phyloP scores from a whole-genome alignment of 2,329 filamentous ascomycete genomes.

The Colletotrichum tanaceti region DNA sequence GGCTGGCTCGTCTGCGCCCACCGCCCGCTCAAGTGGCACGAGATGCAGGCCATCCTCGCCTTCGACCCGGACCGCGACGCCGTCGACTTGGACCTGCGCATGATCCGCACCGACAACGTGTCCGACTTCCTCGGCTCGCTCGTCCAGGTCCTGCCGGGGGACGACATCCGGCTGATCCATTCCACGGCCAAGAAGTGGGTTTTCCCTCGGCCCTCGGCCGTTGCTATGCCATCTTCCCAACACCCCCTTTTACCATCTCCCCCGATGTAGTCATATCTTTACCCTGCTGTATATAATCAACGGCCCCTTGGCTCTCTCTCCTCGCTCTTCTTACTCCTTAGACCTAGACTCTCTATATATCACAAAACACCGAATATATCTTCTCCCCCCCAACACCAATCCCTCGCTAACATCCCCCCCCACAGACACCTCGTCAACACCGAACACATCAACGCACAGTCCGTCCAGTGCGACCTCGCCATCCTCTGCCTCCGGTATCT shows the following conservation, averaged over 20 bases:
- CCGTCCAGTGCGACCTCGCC: conserved; percentile 49
- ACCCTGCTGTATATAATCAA: too few relatives aligned
- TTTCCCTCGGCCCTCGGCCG: too few relatives aligned
- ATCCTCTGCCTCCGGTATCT: conserved; percentile 51
- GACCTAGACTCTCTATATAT: too few relatives aligned
- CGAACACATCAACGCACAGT: conserved; percentile 42
- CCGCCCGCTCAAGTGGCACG: conserved; percentile 54
- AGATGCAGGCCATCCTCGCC: conserved; percentile 53
- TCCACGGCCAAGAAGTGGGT: conserved; percentile 51
- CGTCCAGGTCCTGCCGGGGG: conserved; percentile 48
- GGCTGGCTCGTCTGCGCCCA: conserved; percentile 55
- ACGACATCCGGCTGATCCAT: conserved; percentile 54
- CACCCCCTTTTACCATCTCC: too few relatives aligned
- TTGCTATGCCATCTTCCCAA: too few relatives aligned
- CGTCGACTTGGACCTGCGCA: conserved; percentile 42
- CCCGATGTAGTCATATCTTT: too few relatives aligned
- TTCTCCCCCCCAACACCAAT: too few relatives aligned
- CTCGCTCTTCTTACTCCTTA: too few relatives aligned
- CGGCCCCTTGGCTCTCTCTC: too few relatives aligned
- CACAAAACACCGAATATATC: too few relatives aligned
- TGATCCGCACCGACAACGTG: conserved; percentile 44
- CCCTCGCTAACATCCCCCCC: too few relatives aligned
- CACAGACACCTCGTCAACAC: conserved; percentile 45
- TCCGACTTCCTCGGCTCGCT: conserved; percentile 52
- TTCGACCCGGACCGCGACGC: conserved; percentile 39